Evolutionary conservation across 176 grass and related monocot species (phyloP).

Genomic region (Triticum urartu): DNA sequence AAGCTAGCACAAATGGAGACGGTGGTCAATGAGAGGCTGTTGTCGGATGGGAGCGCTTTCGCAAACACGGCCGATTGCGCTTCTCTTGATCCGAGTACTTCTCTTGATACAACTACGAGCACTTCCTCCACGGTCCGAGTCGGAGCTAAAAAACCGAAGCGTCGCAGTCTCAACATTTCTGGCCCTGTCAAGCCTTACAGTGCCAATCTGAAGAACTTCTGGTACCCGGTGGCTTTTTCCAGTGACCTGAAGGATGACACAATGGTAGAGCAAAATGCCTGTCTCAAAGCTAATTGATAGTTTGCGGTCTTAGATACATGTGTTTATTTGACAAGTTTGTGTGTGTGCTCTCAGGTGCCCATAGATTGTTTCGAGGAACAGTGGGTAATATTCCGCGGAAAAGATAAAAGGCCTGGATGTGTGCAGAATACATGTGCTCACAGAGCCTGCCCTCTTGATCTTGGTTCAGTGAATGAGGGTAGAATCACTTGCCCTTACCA

Average conservation of each 20-base stretch:
- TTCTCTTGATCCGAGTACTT: slow-evolving; percentile 60
- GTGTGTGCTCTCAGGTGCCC: slow-evolving; percentile 57
- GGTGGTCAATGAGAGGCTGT: slow-evolving; percentile 63
- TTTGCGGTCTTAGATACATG: neutral
- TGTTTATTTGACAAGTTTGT: neutral
- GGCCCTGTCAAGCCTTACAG: slow-evolving; percentile 81
- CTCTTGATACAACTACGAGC: slow-evolving; percentile 46
- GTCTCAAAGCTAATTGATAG: neutral
- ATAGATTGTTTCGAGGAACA: slow-evolving; percentile 97
- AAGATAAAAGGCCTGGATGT: slow-evolving; percentile 84
- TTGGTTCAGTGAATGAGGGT: slow-evolving; percentile 90
- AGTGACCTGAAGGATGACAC: slow-evolving; percentile 89
- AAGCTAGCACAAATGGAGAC: slow-evolving; percentile 85
- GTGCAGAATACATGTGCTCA: slow-evolving; percentile 97
- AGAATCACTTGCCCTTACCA: slow-evolving; percentile 98
- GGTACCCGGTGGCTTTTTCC: slow-evolving; percentile 96
- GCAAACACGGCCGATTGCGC: slow-evolving; percentile 35
- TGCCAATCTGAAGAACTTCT: slow-evolving; percentile 82
- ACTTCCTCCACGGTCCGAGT: slow-evolving; percentile 42
- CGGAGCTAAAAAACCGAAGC: slow-evolving; percentile 37
- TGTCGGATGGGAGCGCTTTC: slow-evolving; percentile 44
- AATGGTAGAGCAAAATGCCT: slow-evolving; percentile 53
- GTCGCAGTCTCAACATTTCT: slow-evolving; percentile 61
- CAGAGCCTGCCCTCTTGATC: slow-evolving; percentile 95
- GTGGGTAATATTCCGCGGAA: slow-evolving; percentile 95